Conservation (phyloP, 805 yeast genomes). For the Nakazawaea peltata region DNA sequence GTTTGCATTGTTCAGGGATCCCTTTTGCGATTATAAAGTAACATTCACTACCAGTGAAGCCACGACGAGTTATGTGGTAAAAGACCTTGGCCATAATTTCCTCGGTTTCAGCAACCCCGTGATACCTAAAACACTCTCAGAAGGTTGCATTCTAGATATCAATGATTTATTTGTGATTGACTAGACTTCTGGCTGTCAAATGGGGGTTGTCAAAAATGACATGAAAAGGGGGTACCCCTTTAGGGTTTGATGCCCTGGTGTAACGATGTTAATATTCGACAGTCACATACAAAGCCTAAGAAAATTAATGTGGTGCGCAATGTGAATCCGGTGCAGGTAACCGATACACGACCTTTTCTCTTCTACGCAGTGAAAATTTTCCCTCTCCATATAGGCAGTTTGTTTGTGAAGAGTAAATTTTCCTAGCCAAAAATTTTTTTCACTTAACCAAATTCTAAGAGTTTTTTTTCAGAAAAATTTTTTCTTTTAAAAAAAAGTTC, state of each 20-base stretch:
- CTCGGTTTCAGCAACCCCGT: not conserved
- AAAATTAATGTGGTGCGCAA: no score
- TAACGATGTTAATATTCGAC: slow-evolving; percentile 3
- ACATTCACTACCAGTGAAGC: not conserved
- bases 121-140: not conserved
- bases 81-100: slow-evolving; percentile 9
- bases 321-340: no score
- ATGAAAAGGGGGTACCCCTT: no score
- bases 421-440: slow-evolving; percentile 4
- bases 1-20: not conserved
- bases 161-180: slow-evolving; percentile 1
- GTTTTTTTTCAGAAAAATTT: not conserved
- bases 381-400: no score
- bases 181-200: no score
- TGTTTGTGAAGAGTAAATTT: slow-evolving; percentile 4
- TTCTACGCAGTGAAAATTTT: no score
- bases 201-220: no score
- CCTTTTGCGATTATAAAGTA: slow-evolving; percentile 1
- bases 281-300: no score
- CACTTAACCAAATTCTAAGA: no score
- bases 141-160: not conserved
- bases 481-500: slow-evolving; percentile 2
- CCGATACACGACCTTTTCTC: not conserved
- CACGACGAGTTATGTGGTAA: slow-evolving; percentile 13
- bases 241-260: slow-evolving; percentile 7